Percentiles rank a stretch among this genome's conserved stretches.
Conservation (phyloP, 306 rosid species). For the Dicorynia guianensis region DNA sequence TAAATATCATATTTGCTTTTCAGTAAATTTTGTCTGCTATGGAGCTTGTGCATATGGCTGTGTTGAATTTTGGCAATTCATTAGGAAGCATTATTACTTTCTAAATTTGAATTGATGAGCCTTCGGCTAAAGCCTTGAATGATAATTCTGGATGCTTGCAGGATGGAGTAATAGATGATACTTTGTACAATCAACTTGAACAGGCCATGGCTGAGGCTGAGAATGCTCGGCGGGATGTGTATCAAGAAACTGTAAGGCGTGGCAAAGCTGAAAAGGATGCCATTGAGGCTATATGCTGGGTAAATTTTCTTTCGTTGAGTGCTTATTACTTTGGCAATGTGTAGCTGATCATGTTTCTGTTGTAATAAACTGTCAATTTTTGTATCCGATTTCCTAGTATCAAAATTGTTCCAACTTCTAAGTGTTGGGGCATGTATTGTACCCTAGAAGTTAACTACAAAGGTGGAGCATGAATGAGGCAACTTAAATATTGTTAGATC, state of each 20-base stretch:
- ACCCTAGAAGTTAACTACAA: neutral
- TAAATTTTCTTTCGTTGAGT: slow-evolving; percentile 38
- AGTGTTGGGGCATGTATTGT: slow-evolving; percentile 6
- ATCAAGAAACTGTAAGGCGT: slow-evolving; percentile 61
- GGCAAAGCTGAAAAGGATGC: slow-evolving; percentile 80
- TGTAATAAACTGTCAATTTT: slow-evolving; percentile 20
- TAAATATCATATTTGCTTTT: neutral
- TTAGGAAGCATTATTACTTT: neutral
- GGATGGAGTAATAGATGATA: slow-evolving; percentile 67
- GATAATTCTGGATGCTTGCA: slow-evolving; percentile 49
- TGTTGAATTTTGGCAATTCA: slow-evolving; percentile 12
- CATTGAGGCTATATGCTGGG: slow-evolving; percentile 68
- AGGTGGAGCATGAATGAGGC: neutral
- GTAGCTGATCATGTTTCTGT: slow-evolving; percentile 16
- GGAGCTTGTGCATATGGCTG: slow-evolving; percentile 6
- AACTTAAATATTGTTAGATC: slow-evolving; percentile 14
- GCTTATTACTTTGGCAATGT: slow-evolving; percentile 13
- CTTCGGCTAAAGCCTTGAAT: slow-evolving; percentile 10
- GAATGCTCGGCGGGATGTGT: slow-evolving; percentile 64
- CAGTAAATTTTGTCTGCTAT: slow-evolving; percentile 5
- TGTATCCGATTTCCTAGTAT: neutral
- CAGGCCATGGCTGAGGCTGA: slow-evolving; percentile 72
- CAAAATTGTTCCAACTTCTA: slow-evolving; percentile 1
- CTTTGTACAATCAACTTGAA: slow-evolving; percentile 67
- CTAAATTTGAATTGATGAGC: neutral